A percentile compares a stretch with the other conserved stretches of the same genome.
These are phyloP conservation scores for Candida tetrigidarum DNA, from an alignment of 1,139 yeast species.

Conservation along the genomic window DNA sequence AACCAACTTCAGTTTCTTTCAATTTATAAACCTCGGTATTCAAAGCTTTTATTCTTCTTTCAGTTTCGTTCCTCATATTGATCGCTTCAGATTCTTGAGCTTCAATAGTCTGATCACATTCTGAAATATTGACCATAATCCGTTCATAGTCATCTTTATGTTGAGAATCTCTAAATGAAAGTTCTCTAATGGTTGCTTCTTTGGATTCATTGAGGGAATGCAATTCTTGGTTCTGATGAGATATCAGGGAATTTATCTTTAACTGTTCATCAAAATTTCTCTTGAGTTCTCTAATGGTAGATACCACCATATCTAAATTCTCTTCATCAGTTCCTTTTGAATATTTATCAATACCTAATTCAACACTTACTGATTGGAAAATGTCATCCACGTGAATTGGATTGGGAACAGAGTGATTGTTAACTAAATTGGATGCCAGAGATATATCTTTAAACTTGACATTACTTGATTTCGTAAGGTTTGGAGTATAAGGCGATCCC, in stretches of 20 bases:
- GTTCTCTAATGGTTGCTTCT: not conserved
- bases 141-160: not conserved
- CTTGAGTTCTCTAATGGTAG: too few species aligned
- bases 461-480: not conserved
- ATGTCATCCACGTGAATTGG: too few species aligned
- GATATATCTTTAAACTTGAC: not conserved
- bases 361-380: too few species aligned
- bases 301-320: too few species aligned
- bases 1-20: constrained; percentile 5
- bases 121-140: not conserved
- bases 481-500: not conserved
- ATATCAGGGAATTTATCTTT: not conserved
- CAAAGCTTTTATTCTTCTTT: not conserved
- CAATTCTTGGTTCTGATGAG: not conserved
- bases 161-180: not conserved
- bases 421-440: too few species aligned
- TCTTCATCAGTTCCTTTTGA: too few species aligned
- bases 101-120: not conserved
- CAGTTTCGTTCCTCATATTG: not conserved
- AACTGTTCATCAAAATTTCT: not conserved
- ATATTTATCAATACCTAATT: too few species aligned
- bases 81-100: not conserved
- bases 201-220: not conserved
- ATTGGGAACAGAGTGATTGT: too few species aligned
- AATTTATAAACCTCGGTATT: constrained; percentile 1